Conservation (phyloP, 768 basidiomycete genomes). For the Cystobasidium onofrii region DNA sequence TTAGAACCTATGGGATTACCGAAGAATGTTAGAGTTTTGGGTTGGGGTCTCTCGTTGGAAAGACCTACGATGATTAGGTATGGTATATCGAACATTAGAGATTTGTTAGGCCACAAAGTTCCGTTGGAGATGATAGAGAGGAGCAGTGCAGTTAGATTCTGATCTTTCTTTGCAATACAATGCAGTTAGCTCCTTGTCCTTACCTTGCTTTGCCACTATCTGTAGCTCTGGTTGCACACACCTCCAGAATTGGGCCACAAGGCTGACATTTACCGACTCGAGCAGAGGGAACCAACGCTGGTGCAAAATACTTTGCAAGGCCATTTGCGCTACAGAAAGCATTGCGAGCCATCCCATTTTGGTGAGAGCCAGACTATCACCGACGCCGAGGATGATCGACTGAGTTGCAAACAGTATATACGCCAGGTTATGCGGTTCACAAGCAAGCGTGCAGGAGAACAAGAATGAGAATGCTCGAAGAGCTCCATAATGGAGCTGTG, state of each 20-base stretch:
- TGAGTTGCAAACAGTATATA: no score
- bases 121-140: conserved; percentile 42
- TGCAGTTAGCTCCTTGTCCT: background rate
- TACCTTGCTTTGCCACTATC: no score
- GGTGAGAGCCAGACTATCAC: background rate
- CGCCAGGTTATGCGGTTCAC: no score
- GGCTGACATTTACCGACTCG: no score
- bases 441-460: no score
- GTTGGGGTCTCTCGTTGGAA: conserved; percentile 91
- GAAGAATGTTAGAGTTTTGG: conserved; percentile 88
- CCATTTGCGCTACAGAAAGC: no score
- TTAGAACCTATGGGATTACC: conserved; percentile 98
- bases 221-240: no score
- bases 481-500: no score
- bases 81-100: conserved; percentile 93
- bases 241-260: no score
- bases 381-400: background rate
- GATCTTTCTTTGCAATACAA: background rate
- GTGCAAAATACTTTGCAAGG: no score
- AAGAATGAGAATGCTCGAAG: no score
- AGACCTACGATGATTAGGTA: conserved; percentile 99
- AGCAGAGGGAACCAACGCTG: no score
- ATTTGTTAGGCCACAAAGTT: conserved; percentile 93
- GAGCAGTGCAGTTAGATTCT: conserved; percentile 41
- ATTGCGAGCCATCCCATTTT: background rate